phyloP scores from a whole-genome alignment of 768 basidiomycete species.

The Lactarius quietus region DNA sequence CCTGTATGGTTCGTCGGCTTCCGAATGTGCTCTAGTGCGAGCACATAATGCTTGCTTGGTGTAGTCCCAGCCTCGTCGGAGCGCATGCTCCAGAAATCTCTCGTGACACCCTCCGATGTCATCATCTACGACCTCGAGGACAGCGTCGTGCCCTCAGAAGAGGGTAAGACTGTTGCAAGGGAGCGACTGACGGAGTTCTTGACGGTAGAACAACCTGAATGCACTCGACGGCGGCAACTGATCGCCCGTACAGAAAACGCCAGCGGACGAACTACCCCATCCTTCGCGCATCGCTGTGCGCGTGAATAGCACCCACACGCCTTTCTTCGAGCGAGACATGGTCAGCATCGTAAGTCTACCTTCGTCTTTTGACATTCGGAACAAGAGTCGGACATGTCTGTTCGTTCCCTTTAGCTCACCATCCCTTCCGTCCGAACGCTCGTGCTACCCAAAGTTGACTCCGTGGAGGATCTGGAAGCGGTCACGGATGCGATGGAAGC shows the following conservation, averaged over 20 bases:
- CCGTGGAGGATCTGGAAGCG: slow-evolving; percentile 56
- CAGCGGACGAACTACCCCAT: slow-evolving; percentile 38
- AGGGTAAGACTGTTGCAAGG: slow-evolving; percentile 60
- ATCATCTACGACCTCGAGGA: slow-evolving; percentile 90
- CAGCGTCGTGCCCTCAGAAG: slow-evolving; percentile 60
- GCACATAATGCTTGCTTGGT: slow-evolving; percentile 6
- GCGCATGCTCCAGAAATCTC: slow-evolving; percentile 78
- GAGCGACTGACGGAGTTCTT: slow-evolving; percentile 53
- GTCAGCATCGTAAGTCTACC: slow-evolving; percentile 47
- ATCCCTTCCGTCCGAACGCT: slow-evolving; percentile 54
- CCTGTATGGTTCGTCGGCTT: slow-evolving; percentile 46
- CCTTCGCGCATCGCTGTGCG: slow-evolving; percentile 61
- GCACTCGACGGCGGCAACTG: background rate
- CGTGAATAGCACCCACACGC: slow-evolving; percentile 62
- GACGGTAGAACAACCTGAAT: slow-evolving; percentile 37
- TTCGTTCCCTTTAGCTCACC: slow-evolving; percentile 38
- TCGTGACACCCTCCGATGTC: slow-evolving; percentile 59
- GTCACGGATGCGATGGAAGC: slow-evolving; percentile 49
- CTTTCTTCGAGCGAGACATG: slow-evolving; percentile 65
- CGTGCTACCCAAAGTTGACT: slow-evolving; percentile 84
- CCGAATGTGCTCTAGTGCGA: background rate
- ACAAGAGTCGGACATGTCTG: background rate
- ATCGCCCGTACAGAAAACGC: slow-evolving; percentile 8
- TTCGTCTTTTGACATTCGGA: background rate
- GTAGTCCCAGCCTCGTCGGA: slow-evolving; percentile 77